Base-by-base conservation (phyloP, 225 moss, liverwort and hornwort genomes). In the Bryum argenteum region DNA sequence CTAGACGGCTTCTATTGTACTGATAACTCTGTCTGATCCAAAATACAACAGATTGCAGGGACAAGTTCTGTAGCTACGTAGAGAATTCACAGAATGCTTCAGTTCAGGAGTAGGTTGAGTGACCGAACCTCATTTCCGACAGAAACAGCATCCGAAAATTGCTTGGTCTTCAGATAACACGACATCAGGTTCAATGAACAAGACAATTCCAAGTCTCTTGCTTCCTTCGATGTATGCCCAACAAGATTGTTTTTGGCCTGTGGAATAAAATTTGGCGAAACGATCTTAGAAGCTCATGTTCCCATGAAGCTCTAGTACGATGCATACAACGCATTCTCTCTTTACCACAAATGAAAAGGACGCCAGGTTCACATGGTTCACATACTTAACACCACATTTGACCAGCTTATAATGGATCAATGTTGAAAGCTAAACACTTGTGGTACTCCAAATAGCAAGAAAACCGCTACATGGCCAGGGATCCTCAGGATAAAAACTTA, bases 141-240 rank as follows among this genome's bases (percentile, higher is more conserved):
- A 40, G 82, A 67, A 64, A 90, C 58, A 45, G 75, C 94, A 39
- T 98, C 89, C 33, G 86, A 68, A 78, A 82, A 92, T 70, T 98
- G 85, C 48, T 86, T 84, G 55, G 84, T 91, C 73, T 92, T 98
- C 71, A 98, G 70, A 74, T 92, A 94, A 74, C 98, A 98, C 2
- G 90, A 94, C 98, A 98, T 94, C 66, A 98, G 82, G 69, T 98
- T 98, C 64, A 98, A 73, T 39, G 92, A 91, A 78, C 98, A 98
- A 20, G 94, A 84, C n/a, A 87, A 78, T 72, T 83, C 87, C 80
- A 98, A 84, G 65, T 77, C 87, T 68, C 77, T 84, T 21, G 92
- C 92, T 79, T 92, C 91, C 63, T 81, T 70, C 11, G 87, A 91
- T 41, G 74, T 54, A 26, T 83, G 81, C 43, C 83, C 88, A 61